Evolutionary conservation across 148 eudicot genomes (phyloP), one percentile per base, ranked within the genome.

Genomic region (Pharnaceum exiguum): DNA sequence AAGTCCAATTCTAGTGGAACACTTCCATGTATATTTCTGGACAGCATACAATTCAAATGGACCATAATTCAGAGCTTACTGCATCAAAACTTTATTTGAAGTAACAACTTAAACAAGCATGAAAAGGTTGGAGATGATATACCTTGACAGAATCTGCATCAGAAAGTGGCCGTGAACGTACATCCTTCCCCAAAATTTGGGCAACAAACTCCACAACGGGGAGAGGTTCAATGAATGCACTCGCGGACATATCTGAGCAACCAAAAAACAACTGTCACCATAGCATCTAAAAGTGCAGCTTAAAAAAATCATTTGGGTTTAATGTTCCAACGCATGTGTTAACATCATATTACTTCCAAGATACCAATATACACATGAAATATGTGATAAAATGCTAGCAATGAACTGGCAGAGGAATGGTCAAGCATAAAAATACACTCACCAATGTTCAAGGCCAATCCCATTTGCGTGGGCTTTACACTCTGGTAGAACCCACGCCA

Each of bases 401-500:
- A n/a, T n/a, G n/a, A 24, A 17, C 7, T 19, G 35, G 30, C 5
- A 19, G 36, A 32, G 13, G 27, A 40, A n/a, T 5, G 15, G 16
- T 23, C 31, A 30, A 18, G 39, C 4, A 43, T 18, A 21, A 45
- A 10, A 27, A 39, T 38, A 48, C 30, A 27, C 71, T 25, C 51
- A 86, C 94, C 94, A 60, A 86, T 73, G 46, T 86, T 86, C 32
- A 86, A 51, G 36, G 89, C 78, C 71, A 86, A 54, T 46, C 94
- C 94, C 94, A 86, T 86, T 50, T 86, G 94, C 31, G 89, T 86
- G 31, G 89, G 74, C 67, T 63, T 78, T 40, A 86, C 73, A 39
- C 84, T 86, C 62, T 86, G 94, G 62, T 86, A 86, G 69, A 86
- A 86, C 27, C 94, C 94, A 42, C 94, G 82, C 94, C 94, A 86